Conservation (phyloP, 768 basidiomycete species). For the Chiua virens region DNA sequence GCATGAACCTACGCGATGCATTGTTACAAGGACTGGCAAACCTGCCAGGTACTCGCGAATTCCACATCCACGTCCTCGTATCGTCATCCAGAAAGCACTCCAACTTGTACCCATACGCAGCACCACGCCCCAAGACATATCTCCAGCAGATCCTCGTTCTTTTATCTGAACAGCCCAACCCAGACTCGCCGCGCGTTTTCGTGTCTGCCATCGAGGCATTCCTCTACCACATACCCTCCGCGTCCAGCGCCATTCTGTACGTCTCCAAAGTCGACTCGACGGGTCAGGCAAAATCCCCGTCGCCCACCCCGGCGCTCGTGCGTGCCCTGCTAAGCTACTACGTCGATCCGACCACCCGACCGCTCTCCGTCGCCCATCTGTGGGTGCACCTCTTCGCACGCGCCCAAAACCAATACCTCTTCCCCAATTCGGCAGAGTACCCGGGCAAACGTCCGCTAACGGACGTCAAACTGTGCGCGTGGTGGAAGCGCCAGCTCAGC, state of each 20-base stretch:
- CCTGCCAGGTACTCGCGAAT: constrained; percentile 66
- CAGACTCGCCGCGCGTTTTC: constrained; percentile 55
- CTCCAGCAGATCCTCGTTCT: constrained; percentile 79
- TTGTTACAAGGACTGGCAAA: constrained; percentile 55
- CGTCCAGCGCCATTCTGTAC: constrained; percentile 74
- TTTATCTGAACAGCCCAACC: constrained; percentile 58
- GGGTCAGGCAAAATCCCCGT: constrained; percentile 63
- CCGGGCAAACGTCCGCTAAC: constrained; percentile 68
- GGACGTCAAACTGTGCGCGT: constrained; percentile 80
- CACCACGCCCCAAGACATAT: constrained; percentile 61
- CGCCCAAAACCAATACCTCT: constrained; percentile 89
- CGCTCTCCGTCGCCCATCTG: constrained; percentile 53
- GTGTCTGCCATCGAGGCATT: constrained; percentile 79
- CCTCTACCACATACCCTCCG: constrained; percentile 71
- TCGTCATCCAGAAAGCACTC: constrained; percentile 66
- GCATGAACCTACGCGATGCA: constrained; percentile 57
- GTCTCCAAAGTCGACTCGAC: constrained; percentile 95
- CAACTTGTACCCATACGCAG: constrained; percentile 73
- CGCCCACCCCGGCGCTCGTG: constrained; percentile 72
- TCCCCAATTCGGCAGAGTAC: constrained; percentile 80
- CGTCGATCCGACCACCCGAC: constrained; percentile 60
- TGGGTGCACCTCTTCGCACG: constrained; percentile 91
- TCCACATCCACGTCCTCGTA: constrained; percentile 75
- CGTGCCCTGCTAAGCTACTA: constrained; percentile 65
- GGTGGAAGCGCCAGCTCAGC: constrained; percentile 86